phyloP scores from a whole-genome alignment of 169 alveolate genomes.

The Eimeria acervulina region DNA sequence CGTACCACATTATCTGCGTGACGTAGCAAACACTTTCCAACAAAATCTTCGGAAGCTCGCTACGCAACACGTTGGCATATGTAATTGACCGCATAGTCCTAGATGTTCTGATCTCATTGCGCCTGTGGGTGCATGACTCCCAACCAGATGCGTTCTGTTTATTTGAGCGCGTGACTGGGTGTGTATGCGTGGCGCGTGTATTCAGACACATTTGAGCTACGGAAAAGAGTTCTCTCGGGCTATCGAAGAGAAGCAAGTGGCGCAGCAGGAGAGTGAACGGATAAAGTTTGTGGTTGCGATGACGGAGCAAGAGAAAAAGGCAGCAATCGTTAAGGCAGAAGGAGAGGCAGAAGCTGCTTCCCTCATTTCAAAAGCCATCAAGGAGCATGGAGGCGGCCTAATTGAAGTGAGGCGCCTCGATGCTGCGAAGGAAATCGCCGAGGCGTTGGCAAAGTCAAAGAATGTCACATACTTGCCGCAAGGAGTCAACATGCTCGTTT shows the following conservation, averaged over 20 bases:
- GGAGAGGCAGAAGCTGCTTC: conserved; percentile 99
- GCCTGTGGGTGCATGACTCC: neutral
- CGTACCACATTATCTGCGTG: no score
- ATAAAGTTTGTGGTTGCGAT: conserved; percentile 97
- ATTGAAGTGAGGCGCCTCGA: conserved; percentile 97
- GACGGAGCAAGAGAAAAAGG: conserved; percentile 97
- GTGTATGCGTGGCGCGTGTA: neutral
- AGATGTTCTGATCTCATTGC: no score
- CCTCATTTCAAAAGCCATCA: conserved; percentile 96
- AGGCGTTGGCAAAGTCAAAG: conserved; percentile 94
- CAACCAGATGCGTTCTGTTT: neutral
- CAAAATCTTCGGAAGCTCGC: no score
- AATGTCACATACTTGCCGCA: conserved; percentile 92
- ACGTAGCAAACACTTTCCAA: no score
- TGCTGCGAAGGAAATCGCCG: conserved; percentile 98
- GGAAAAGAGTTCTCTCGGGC: conserved; percentile 98
- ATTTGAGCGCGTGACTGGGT: neutral
- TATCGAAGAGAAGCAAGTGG: conserved; percentile 98
- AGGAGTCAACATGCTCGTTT: conserved; percentile 80
- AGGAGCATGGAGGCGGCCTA: conserved; percentile 96
- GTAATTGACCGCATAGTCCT: no score
- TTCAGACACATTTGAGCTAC: conserved; percentile 96
- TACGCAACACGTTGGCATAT: no score
- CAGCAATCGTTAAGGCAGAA: conserved; percentile 97
- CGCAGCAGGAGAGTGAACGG: conserved; percentile 98